These are phyloP conservation scores for Talaromyces sp. DNA, from an alignment of 2,329 filamentous ascomycete species.

Conservation along the genomic window DNA sequence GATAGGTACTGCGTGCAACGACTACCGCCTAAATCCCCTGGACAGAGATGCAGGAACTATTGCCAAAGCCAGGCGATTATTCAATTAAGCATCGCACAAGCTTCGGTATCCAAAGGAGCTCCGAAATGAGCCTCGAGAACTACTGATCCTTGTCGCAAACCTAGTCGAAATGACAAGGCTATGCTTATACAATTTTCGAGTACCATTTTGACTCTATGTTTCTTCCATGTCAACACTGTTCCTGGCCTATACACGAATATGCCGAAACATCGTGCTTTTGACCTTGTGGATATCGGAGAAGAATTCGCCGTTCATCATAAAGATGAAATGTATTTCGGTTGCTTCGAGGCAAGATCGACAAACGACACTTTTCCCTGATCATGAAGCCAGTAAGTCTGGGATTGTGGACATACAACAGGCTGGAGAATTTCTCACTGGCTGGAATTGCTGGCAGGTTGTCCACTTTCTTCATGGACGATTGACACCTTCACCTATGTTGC, in stretches of 20 bases:
- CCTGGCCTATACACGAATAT: background rate
- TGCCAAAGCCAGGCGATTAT: background rate
- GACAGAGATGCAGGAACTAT: slow-evolving; percentile 4
- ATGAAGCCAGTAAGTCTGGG: background rate
- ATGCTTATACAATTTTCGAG: background rate
- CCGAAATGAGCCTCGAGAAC: background rate
- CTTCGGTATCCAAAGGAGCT: background rate
- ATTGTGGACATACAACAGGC: background rate
- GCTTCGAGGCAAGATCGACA: background rate
- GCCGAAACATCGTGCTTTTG: background rate
- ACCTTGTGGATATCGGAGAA: background rate
- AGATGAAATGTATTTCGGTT: background rate
- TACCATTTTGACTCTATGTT: background rate
- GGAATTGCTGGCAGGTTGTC: background rate
- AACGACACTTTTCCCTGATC: background rate
- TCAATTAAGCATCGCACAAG: background rate
- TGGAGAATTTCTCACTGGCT: background rate
- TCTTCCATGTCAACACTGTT: background rate
- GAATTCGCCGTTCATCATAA: background rate
- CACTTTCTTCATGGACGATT: background rate
- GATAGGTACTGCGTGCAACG: background rate
- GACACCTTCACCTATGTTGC: background rate
- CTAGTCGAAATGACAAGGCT: background rate
- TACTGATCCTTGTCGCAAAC: background rate
- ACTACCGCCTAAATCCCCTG: background rate